Conservation (phyloP, 139 green algal species). For the Zygnema circumcarinatum region DNA sequence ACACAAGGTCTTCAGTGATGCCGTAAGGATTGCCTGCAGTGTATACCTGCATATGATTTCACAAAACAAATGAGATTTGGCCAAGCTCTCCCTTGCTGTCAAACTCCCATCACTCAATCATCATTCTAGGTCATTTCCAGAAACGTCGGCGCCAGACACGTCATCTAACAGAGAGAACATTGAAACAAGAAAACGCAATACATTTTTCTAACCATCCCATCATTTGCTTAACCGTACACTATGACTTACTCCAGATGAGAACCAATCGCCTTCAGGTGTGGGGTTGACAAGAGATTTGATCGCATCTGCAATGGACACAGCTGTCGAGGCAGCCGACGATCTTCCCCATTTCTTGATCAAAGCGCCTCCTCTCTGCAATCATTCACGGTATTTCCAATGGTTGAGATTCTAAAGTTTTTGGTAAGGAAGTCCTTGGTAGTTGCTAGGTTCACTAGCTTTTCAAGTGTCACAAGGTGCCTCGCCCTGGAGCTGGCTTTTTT, state of each 20-base stretch:
- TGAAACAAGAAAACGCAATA: no score
- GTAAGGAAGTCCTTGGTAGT: not conserved
- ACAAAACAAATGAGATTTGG: conserved; percentile 13
- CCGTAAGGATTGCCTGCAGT: conserved; percentile 92
- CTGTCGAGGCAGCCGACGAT: conserved; percentile 86
- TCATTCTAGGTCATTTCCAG: conserved; percentile 2
- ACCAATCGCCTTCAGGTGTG: conserved; percentile 87
- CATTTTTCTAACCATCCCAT: no score
- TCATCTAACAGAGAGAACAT: not conserved
- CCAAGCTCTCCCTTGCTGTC: no score
- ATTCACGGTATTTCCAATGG: not conserved
- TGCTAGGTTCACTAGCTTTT: not conserved
- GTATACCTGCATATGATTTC: conserved; percentile 56
- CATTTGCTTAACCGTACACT: no score
- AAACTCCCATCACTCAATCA: no score
- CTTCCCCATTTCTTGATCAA: conserved; percentile 95
- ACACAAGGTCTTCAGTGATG: conserved; percentile 84
- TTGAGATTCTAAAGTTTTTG: not conserved
- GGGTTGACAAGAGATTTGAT: conserved; percentile 81
- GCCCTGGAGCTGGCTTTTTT: not conserved
- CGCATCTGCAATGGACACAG: conserved; percentile 87
- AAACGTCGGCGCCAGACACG: not conserved
- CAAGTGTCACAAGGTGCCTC: no score
- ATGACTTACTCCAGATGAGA: conserved; percentile 71
- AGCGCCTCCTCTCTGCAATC: conserved; percentile 73